Percentiles rank a stretch among this genome's conserved stretches.
Evolutionary conservation across 257 asterid species (phyloP).

Genomic region (Gardenia jasminoides): DNA sequence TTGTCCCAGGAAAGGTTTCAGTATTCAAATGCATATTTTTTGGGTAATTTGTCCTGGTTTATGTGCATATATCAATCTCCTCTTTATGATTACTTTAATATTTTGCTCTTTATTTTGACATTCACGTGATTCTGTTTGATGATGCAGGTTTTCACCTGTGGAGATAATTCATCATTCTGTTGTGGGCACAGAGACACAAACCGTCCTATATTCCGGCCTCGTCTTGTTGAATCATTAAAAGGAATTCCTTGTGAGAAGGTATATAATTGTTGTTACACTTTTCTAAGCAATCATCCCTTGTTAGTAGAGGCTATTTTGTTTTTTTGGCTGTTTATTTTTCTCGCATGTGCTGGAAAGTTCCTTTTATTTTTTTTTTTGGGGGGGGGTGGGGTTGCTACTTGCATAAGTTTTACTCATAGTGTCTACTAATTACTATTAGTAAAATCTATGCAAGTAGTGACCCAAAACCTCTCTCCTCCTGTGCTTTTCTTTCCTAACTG

Average conservation of each 20-base stretch:
- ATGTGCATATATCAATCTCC: background rate
- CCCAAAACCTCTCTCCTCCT: background rate
- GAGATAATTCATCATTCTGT: conserved; percentile 79
- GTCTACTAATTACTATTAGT: too few species aligned
- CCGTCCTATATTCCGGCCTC: conserved; percentile 77
- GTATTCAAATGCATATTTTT: background rate
- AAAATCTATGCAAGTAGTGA: background rate
- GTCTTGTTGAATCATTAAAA: conserved; percentile 67
- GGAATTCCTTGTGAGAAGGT: conserved; percentile 81
- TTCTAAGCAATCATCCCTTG: background rate
- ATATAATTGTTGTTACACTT: background rate
- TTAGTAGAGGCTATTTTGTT: too few species aligned
- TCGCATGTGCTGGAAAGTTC: too few species aligned
- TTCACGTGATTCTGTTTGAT: conserved; percentile 18
- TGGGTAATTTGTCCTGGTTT: background rate
- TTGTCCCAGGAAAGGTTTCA: background rate
- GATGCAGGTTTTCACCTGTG: conserved; percentile 77
- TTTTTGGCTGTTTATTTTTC: too few species aligned
- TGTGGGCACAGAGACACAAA: conserved; percentile 73
- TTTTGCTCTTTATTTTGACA: background rate
- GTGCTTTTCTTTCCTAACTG: background rate
- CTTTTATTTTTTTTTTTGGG: too few species aligned
- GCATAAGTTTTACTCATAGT: too few species aligned
- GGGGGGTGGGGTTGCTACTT: too few species aligned
- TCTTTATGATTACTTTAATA: background rate